phyloP scores from a whole-genome alignment of 192 early-diverging fungal genomes.

The Gaertneriomyces semiglobifer region DNA sequence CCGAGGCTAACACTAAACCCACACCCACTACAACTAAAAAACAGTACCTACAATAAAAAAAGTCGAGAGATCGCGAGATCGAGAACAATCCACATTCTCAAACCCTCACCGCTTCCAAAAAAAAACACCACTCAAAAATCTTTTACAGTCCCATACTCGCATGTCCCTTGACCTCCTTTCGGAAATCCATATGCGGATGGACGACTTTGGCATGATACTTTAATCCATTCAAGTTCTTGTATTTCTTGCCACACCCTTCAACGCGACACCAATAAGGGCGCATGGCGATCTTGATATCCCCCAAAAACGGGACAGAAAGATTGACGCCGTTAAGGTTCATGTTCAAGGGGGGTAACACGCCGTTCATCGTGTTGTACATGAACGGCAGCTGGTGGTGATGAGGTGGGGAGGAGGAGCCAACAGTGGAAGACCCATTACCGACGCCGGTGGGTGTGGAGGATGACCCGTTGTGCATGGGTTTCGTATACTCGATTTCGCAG shows the following conservation, averaged over 20 bases:
- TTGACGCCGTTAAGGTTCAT: too few relatives aligned
- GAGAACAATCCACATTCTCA: too few relatives aligned
- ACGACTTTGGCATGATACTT: conserved; percentile 74
- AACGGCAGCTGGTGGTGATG: background rate
- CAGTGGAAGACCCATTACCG: too few relatives aligned
- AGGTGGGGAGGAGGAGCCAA: too few relatives aligned
- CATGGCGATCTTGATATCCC: conserved; percentile 30
- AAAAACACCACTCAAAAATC: background rate
- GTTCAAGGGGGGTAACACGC: too few relatives aligned
- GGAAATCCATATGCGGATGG: conserved; percentile 39
- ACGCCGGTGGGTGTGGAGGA: background rate
- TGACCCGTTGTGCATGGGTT: background rate
- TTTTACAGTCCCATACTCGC: conserved; percentile 16
- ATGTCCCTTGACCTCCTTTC: conserved; percentile 33
- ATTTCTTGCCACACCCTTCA: conserved; percentile 28
- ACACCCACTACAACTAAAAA: conserved; percentile 2
- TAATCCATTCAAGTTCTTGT: conserved; percentile 31
- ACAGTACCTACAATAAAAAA: background rate
- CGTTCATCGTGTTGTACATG: background rate
- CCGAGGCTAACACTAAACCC: background rate
- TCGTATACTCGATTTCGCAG: conserved; percentile 27
- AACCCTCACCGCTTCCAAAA: too few relatives aligned
- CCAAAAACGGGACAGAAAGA: too few relatives aligned
- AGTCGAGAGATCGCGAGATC: background rate
- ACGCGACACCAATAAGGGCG: conserved; percentile 37